Conservation (phyloP, 306 rosid genomes). For the Oemleria cerasiformis region DNA sequence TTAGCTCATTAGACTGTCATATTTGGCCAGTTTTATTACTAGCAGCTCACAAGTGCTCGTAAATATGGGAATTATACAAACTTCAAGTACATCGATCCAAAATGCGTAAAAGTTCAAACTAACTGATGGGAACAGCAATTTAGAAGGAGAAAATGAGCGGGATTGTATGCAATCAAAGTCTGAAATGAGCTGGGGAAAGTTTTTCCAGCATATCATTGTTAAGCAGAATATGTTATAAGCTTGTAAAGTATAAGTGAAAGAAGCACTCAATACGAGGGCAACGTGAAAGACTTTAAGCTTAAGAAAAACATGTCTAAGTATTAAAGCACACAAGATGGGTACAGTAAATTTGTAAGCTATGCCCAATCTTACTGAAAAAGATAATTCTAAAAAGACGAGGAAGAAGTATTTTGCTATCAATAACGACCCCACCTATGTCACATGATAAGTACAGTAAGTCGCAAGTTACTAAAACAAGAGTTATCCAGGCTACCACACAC, state of each 20-base stretch:
- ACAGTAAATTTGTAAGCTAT: not conserved
- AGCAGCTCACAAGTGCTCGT: slow-evolving; percentile 1
- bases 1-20: not conserved
- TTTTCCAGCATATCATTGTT: not conserved
- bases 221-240: not conserved
- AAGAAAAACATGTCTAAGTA: not conserved
- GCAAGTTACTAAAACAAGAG: not conserved
- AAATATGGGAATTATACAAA: not conserved
- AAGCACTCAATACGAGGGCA: not conserved
- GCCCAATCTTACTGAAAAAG: not conserved
- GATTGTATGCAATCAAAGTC: not conserved
- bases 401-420: not conserved
- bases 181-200: not conserved
- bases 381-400: not conserved
- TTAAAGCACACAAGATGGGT: not conserved
- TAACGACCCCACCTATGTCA: not conserved
- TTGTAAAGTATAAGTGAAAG: not conserved
- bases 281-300: not conserved
- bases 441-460: not conserved
- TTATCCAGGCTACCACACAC: slow-evolving; percentile 6
- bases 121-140: not conserved
- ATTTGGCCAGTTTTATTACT: not conserved
- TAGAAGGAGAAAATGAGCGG: not conserved
- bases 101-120: not conserved
- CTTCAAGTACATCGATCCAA: not conserved